phyloP scores from a whole-genome alignment of 2,329 filamentous ascomycete species.

The Aurifilum marmelostoma region DNA sequence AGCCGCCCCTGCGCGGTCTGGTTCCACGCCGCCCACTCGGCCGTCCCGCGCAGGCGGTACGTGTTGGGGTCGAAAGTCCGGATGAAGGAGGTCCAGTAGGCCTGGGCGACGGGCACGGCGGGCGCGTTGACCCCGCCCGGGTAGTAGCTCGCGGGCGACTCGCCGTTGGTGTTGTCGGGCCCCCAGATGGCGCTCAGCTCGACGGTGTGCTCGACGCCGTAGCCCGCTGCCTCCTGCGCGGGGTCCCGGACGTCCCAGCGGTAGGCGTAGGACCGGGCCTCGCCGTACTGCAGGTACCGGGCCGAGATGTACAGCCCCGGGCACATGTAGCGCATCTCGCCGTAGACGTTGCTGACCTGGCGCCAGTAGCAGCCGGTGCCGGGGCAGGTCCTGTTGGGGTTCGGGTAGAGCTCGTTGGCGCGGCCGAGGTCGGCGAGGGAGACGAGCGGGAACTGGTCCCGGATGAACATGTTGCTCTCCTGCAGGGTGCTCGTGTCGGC shows the following conservation, averaged over 20 bases:
- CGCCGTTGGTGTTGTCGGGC: constrained; percentile 54
- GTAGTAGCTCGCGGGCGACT: constrained; percentile 59
- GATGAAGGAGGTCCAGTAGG: constrained; percentile 78
- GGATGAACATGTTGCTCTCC: constrained; percentile 59
- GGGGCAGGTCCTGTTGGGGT: constrained; percentile 50
- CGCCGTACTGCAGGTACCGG: constrained; percentile 40
- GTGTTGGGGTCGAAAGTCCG: constrained; percentile 66
- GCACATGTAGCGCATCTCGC: constrained; percentile 68
- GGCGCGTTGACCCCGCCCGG: constrained; percentile 54
- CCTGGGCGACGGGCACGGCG: constrained; percentile 65
- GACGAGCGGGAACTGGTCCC: constrained; percentile 61
- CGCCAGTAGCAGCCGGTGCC: constrained; percentile 59
- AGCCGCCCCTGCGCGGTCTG: constrained; percentile 41
- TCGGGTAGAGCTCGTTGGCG: constrained; percentile 61
- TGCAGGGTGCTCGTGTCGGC: constrained; percentile 47
- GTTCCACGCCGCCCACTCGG: constrained; percentile 55
- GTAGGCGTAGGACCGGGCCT: constrained; percentile 64
- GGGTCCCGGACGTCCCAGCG: constrained; percentile 70
- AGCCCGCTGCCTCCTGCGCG: constrained; percentile 51
- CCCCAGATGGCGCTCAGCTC: constrained; percentile 72
- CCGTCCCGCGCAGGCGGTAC: constrained; percentile 47
- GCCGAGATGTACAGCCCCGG: constrained; percentile 60
- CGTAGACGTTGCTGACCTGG: constrained; percentile 61
- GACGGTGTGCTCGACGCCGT: constrained; percentile 68
- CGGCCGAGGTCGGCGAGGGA: constrained; percentile 51